Evolutionary conservation across 75 land plant species (phyloP), one percentile per base, ranked within the genome.

Genomic region (Cryptomeria japonica): DNA sequence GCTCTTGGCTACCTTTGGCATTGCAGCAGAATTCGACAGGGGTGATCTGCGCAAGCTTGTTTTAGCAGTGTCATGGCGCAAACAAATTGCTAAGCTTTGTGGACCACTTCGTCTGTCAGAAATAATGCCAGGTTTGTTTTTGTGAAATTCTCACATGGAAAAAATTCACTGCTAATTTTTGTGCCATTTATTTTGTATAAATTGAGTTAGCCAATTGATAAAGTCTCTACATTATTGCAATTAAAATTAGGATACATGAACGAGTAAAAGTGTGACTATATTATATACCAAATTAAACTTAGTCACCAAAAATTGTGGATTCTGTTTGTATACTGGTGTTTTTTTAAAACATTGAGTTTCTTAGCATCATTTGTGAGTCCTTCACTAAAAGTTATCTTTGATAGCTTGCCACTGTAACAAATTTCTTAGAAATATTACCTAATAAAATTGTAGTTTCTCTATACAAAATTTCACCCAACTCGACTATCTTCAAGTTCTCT

Each of bases 81-180:
- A 91, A 87, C 96, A 96, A 90, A 94, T 97, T 93, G 95, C 99
- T 31, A 97, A 91, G 89, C 97, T 97, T 18, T 97, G 95, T 34
- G 91, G 95, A 28, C 90, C 96, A n/a, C 95, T 97, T 78, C 96
- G 95, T 1, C 89, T 97, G 18, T 89, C 90, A 37, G 93, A 96
- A 80, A 87, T 93, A 86, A 96, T 97, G 95, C 88, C 94, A 82
- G 99, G 99, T 97, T 88, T 85, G 49, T 68, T 58, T 38, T 56
- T 82, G 41, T 64, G 28, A 79, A 25, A 25, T 6, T 6, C 28
- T 28, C 8, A 64, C 7, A 5, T n/a, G 70, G 70, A 25, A 28
- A 25, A 28, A 9, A 28, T 64, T 51, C 55, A 51, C 14, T 51
- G 16, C n/a, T 8, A 28, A 22, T 64, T 0, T 25, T 49, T 25